These are phyloP conservation scores for Candida tammaniensis DNA, from an alignment of 805 yeast species.

Conservation along the genomic window DNA sequence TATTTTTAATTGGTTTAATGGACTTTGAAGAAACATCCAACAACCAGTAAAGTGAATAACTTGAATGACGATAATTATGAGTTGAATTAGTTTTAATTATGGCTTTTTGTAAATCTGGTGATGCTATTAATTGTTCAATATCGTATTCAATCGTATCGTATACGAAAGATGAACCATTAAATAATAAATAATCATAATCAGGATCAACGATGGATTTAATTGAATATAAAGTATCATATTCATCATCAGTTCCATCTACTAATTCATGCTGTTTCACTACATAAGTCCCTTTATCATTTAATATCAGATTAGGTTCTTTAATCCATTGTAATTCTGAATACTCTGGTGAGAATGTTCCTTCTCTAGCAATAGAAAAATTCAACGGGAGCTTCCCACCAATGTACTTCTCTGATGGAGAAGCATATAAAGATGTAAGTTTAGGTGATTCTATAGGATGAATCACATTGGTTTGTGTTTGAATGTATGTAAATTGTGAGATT, in stretches of 20 bases:
- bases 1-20: constrained; percentile 19
- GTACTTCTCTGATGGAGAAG: background rate
- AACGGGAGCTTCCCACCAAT: constrained; percentile 23
- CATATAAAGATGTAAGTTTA: background rate
- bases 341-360: constrained; percentile 54
- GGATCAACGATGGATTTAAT: constrained; percentile 53
- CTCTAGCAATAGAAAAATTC: constrained; percentile 38
- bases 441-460: constrained; percentile 1
- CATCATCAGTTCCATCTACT: constrained; percentile 21
- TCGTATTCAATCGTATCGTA: constrained; percentile 38
- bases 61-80: constrained; percentile 73
- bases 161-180: constrained; percentile 46
- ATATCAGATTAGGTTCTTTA: constrained; percentile 43
- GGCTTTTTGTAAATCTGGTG: constrained; percentile 62
- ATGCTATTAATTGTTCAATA: constrained; percentile 57
- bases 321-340: constrained; percentile 70
- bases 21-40: constrained; percentile 42
- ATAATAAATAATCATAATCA: constrained; percentile 43
- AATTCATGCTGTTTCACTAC: constrained; percentile 31
- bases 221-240: constrained; percentile 46
- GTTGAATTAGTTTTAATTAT: constrained; percentile 59
- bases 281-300: constrained; percentile 65
- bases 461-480: background rate
- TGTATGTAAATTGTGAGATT: constrained; percentile 14
- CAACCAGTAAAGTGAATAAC: constrained; percentile 59